Percentiles rank a stretch among this genome's conserved stretches.
Conservation (phyloP, 495 filamentous ascomycete species). For the Penicillium arizonense region DNA sequence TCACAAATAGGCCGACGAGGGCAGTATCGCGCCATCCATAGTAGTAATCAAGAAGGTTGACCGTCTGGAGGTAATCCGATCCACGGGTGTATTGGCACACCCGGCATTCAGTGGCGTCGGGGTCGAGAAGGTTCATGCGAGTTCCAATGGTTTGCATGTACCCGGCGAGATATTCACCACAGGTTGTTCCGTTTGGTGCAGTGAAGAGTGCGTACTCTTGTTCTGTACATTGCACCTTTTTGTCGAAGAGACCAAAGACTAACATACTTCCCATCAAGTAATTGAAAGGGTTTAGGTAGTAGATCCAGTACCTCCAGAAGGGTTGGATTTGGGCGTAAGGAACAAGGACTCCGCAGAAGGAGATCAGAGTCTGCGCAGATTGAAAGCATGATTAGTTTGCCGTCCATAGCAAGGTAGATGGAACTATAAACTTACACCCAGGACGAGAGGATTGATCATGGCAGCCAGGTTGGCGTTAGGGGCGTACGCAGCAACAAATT, state of each 20-base stretch:
- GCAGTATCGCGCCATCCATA: slow-evolving; percentile 42
- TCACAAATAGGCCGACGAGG: slow-evolving; percentile 41
- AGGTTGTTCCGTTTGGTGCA: slow-evolving; percentile 48
- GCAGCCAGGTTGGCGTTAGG: slow-evolving; percentile 53
- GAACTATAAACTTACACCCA: slow-evolving; percentile 24
- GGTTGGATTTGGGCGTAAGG: slow-evolving; percentile 46
- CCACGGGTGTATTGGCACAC: slow-evolving; percentile 53
- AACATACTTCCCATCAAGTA: slow-evolving; percentile 63
- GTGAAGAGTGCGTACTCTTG: slow-evolving; percentile 56
- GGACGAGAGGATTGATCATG: slow-evolving; percentile 54
- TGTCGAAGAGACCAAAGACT: slow-evolving; percentile 54
- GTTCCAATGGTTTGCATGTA: slow-evolving; percentile 50
- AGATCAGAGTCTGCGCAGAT: slow-evolving; percentile 37
- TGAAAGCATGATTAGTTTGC: neutral
- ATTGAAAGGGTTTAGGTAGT: slow-evolving; percentile 66
- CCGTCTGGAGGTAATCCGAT: slow-evolving; percentile 32
- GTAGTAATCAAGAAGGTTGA: slow-evolving; percentile 40
- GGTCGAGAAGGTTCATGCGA: slow-evolving; percentile 48
- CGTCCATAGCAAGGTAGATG: neutral
- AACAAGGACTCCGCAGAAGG: slow-evolving; percentile 49
- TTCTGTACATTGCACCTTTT: slow-evolving; percentile 49
- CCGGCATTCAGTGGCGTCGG: slow-evolving; percentile 51
- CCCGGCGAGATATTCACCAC: slow-evolving; percentile 51
- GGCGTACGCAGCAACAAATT: slow-evolving; percentile 58
- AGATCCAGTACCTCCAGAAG: slow-evolving; percentile 73